Evolutionary conservation across 2,329 filamentous ascomycete genomes (phyloP), one percentile per base, ranked within the genome.

Genomic region (Colletotrichum sp.): DNA sequence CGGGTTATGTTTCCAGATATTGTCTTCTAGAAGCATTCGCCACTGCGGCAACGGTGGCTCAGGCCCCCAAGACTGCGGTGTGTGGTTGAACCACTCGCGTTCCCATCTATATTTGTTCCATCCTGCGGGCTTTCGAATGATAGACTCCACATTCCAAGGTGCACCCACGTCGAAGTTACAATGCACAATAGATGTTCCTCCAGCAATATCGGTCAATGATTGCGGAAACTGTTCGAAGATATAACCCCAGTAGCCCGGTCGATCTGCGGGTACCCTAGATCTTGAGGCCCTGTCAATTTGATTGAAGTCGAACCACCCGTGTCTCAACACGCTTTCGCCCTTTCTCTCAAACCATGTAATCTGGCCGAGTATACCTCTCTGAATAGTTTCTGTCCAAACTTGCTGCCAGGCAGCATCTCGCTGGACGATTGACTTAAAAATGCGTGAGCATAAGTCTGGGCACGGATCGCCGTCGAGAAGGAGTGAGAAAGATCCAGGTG

Each of bases 1-100:
- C 36, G 36, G 36, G 0, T 39, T 0, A 39, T 0, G 36, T 39
- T 39, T 0, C 36, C 36, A 39, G 15, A 22, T 0, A 13, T 52
- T 52, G n/a, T 52, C 44, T 25, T 52, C 44, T 0, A 25, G n/a
- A 52, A 52, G 44, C 44, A 48, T 48, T n/a, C 44, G 19, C 44
- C n/a, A 48, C 11, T 48, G n/a, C 44, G 44, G 44, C 0, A 52
- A 25, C 44, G n/a, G 44, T 0, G 44, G 44, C 44, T 22, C n/a
- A 13, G 44, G 11, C 22, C 12, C 44, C 44, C 44, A 25, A 22
- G 6, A 52, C 44, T 22, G 44, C 4, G 44, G 44, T 13, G n/a
- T 52, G n/a, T 52, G 44, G 8, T 52, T 22, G 6, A 52, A 52
- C 44, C 44, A 52, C n/a, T 52, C 44, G 19, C 44, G n/a, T 13